Evolutionary conservation across 768 basidiomycete species (phyloP).

Genomic region (Calocera cornea): DNA sequence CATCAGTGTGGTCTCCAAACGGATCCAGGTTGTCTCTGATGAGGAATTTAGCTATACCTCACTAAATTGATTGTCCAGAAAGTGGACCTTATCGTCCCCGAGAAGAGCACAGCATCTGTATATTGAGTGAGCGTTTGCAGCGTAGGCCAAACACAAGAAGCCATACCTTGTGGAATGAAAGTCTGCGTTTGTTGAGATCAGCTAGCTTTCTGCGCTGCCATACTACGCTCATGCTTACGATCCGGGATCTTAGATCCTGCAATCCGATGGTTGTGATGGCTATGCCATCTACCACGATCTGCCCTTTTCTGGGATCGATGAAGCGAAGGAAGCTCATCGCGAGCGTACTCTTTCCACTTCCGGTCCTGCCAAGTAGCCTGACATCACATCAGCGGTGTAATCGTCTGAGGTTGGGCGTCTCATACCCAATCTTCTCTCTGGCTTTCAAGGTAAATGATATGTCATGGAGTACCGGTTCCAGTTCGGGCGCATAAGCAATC

Average conservation of each 20-base stretch:
- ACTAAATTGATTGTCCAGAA: not conserved
- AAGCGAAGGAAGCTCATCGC: slow-evolving; percentile 80
- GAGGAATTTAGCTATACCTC: not conserved
- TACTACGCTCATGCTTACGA: too few relatives aligned
- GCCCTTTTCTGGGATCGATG: slow-evolving; percentile 62
- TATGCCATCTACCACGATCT: slow-evolving; percentile 73
- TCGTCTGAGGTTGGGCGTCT: not conserved
- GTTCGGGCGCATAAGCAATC: slow-evolving; percentile 71
- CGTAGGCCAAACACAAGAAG: not conserved
- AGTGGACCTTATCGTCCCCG: slow-evolving; percentile 53
- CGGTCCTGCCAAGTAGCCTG: slow-evolving; percentile 31
- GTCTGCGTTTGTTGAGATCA: slow-evolving; percentile 18
- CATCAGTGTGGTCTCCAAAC: slow-evolving; percentile 57
- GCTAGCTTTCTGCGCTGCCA: not conserved
- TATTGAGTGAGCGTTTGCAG: not conserved
- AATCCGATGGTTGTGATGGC: slow-evolving; percentile 77
- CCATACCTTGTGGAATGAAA: slow-evolving; percentile 30
- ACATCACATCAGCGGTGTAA: not conserved
- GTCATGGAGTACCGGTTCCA: slow-evolving; percentile 64
- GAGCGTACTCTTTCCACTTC: slow-evolving; percentile 50
- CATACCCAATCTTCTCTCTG: slow-evolving; percentile 52
- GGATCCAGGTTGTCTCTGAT: slow-evolving; percentile 28
- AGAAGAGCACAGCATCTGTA: slow-evolving; percentile 38
- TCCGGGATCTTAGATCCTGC: slow-evolving; percentile 58
- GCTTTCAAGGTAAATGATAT: slow-evolving; percentile 61